phyloP scores from a whole-genome alignment of 108 stramenopile genomes.

The Cyclotella cryptica region DNA sequence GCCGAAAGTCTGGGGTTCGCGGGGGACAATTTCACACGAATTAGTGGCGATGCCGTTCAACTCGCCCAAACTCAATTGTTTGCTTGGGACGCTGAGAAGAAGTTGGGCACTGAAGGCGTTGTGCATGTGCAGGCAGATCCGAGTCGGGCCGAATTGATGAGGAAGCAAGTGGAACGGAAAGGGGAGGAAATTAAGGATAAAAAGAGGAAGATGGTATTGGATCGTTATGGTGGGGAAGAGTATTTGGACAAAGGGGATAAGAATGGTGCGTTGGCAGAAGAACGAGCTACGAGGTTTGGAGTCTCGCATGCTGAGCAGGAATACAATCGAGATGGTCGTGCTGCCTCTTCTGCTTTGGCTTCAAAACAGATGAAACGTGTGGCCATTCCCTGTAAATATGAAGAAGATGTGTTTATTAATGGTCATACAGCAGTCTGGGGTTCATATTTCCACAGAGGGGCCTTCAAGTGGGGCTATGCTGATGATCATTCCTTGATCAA shows the following conservation, averaged over 20 bases:
- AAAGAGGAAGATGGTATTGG: conserved; percentile 88
- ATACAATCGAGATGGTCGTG: conserved; percentile 87
- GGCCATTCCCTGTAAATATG: conserved; percentile 91
- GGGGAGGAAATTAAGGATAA: conserved; percentile 73
- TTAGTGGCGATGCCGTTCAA: conserved; percentile 91
- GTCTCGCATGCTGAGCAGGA: conserved; percentile 75
- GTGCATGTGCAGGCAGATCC: conserved; percentile 97
- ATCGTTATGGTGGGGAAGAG: conserved; percentile 95
- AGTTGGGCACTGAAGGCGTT: conserved; percentile 63
- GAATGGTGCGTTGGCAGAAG: conserved; percentile 35
- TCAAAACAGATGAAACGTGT: conserved; percentile 45
- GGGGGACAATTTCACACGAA: conserved; percentile 96
- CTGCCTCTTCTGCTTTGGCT: conserved; percentile 57
- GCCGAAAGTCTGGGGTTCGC: conserved; percentile 85
- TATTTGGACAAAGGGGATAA: conserved; percentile 64
- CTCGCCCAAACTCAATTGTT: conserved; percentile 94
- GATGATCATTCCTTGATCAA: conserved; percentile 95
- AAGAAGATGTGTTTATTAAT: conserved; percentile 91
- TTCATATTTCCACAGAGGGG: conserved; percentile 91
- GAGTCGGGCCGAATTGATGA: conserved; percentile 90
- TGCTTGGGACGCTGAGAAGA: conserved; percentile 96
- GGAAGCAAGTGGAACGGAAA: conserved; percentile 85
- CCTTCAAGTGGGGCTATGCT: conserved; percentile 95
- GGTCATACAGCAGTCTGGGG: conserved; percentile 98
- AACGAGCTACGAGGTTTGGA: conserved; percentile 80